Evolutionary conservation across 768 basidiomycete genomes (phyloP).

Genomic region (Calocybe cyanea): DNA sequence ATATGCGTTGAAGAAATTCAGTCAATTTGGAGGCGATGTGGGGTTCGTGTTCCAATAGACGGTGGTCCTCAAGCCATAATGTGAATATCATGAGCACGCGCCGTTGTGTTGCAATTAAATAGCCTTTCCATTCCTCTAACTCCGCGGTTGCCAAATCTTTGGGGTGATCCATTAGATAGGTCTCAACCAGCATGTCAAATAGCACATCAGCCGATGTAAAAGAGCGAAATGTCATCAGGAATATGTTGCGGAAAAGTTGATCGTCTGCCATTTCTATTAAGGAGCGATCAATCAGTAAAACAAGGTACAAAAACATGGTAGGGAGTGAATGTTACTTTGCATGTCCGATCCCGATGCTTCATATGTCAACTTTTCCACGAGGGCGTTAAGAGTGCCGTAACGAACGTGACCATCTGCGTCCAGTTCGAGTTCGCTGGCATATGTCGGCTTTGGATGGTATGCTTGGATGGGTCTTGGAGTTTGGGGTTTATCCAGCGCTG

Average conservation of each 20-base stretch:
- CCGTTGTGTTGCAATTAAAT: slow-evolving; percentile 59
- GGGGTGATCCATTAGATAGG: slow-evolving; percentile 54
- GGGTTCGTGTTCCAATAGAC: slow-evolving; percentile 61
- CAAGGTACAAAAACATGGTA: background rate
- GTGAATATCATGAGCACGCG: slow-evolving; percentile 54
- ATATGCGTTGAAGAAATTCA: slow-evolving; percentile 47
- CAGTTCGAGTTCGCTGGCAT: slow-evolving; percentile 59
- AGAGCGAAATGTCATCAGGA: slow-evolving; percentile 80
- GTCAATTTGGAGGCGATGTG: slow-evolving; percentile 54
- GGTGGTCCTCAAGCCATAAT: slow-evolving; percentile 60
- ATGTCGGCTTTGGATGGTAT: slow-evolving; percentile 58
- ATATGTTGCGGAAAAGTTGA: slow-evolving; percentile 48
- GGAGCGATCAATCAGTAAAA: slow-evolving; percentile 1
- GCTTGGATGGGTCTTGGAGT: slow-evolving; percentile 39
- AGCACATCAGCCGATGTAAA: slow-evolving; percentile 69
- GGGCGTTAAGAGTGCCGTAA: slow-evolving; percentile 65
- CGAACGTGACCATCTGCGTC: slow-evolving; percentile 64
- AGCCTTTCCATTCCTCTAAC: slow-evolving; percentile 62
- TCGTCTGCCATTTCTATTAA: slow-evolving; percentile 23
- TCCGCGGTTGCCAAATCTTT: slow-evolving; percentile 48
- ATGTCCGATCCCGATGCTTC: slow-evolving; percentile 38
- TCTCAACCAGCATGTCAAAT: slow-evolving; percentile 63
- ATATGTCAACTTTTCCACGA: slow-evolving; percentile 67
- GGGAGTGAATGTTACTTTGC: slow-evolving; percentile 37
- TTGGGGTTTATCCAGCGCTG: slow-evolving; percentile 37